Evolutionary conservation across 768 basidiomycete genomes (phyloP).

Genomic region (Tylopilus plumbeoviolaceoides): DNA sequence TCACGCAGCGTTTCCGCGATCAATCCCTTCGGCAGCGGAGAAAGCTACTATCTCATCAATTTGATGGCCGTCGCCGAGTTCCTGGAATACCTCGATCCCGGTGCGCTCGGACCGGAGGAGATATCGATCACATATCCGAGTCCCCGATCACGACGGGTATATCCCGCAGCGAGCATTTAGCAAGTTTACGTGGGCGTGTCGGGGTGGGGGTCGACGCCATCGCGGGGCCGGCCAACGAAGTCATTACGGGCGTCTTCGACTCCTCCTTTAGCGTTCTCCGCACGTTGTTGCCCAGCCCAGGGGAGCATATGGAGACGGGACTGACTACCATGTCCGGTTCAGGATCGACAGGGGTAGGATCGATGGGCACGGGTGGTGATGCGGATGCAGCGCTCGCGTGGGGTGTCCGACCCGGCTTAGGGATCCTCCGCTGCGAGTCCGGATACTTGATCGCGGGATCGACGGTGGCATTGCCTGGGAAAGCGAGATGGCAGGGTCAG

Average conservation of each 20-base stretch:
- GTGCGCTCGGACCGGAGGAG: constrained; percentile 59
- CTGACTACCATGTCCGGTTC: too few species aligned
- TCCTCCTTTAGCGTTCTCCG: constrained; percentile 85
- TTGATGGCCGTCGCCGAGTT: constrained; percentile 95
- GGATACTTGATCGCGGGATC: constrained; percentile 82
- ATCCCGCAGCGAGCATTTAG: constrained; percentile 43
- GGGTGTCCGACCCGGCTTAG: constrained; percentile 49
- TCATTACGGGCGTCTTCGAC: constrained; percentile 82
- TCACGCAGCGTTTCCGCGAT: constrained; percentile 33
- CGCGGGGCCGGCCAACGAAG: constrained; percentile 76
- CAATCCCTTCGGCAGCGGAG: constrained; percentile 51
- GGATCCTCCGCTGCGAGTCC: constrained; percentile 68
- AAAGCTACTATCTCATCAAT: constrained; percentile 91
- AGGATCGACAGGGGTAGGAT: neutral
- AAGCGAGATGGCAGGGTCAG: constrained; percentile 2
- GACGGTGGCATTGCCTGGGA: constrained; percentile 45
- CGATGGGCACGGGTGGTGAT: neutral
- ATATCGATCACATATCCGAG: constrained; percentile 60
- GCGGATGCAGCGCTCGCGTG: constrained; percentile 13
- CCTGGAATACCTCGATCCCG: constrained; percentile 89
- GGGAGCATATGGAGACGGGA: too few species aligned
- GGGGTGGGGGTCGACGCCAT: constrained; percentile 78
- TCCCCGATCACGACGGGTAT: constrained; percentile 34
- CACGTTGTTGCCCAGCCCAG: constrained; percentile 58
- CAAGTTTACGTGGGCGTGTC: constrained; percentile 66